phyloP scores from a whole-genome alignment of 2,329 filamentous ascomycete species.

The Neoarthrinium moseri region DNA sequence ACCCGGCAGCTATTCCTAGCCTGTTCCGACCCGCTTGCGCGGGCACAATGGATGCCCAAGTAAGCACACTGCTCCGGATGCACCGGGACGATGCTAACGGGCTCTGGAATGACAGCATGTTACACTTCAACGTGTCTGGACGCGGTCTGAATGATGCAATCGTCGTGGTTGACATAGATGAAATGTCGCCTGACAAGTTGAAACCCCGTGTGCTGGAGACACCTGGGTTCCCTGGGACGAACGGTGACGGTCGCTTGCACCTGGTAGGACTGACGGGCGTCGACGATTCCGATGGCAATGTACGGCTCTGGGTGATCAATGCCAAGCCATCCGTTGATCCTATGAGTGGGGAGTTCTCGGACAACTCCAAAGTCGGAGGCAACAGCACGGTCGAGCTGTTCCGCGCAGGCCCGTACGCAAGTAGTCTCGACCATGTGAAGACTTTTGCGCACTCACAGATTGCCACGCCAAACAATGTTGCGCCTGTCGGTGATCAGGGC shows the following conservation, averaged over 20 bases:
- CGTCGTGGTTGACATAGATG: slow-evolving; percentile 31
- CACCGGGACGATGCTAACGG: not conserved
- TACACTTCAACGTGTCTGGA: slow-evolving; percentile 23
- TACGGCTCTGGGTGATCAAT: slow-evolving; percentile 24
- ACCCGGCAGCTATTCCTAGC: slow-evolving; percentile 29
- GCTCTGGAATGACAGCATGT: slow-evolving; percentile 8
- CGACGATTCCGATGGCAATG: slow-evolving; percentile 17
- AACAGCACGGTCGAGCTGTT: slow-evolving; percentile 20
- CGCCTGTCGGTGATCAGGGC: slow-evolving; percentile 15
- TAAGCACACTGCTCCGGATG: slow-evolving; percentile 6
- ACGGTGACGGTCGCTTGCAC: slow-evolving; percentile 28
- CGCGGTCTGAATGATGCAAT: slow-evolving; percentile 30
- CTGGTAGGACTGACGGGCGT: slow-evolving; percentile 28
- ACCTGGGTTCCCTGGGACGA: slow-evolving; percentile 25
- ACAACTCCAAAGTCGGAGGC: slow-evolving; percentile 13
- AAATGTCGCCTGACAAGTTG: slow-evolving; percentile 17
- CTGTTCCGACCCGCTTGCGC: slow-evolving; percentile 20
- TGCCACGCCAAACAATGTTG: slow-evolving; percentile 23
- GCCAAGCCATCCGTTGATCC: slow-evolving; percentile 23
- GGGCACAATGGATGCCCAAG: slow-evolving; percentile 25
- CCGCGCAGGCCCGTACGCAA: slow-evolving; percentile 9
- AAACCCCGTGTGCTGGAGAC: slow-evolving; percentile 22
- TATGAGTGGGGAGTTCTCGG: slow-evolving; percentile 15
- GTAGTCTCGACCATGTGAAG: slow-evolving; percentile 19
- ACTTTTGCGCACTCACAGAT: slow-evolving; percentile 19